Percentiles rank a stretch among this genome's conserved stretches.
These are phyloP conservation scores for Fusarium lyarnte DNA, from an alignment of 2,329 filamentous ascomycete species.

Conservation along the genomic window DNA sequence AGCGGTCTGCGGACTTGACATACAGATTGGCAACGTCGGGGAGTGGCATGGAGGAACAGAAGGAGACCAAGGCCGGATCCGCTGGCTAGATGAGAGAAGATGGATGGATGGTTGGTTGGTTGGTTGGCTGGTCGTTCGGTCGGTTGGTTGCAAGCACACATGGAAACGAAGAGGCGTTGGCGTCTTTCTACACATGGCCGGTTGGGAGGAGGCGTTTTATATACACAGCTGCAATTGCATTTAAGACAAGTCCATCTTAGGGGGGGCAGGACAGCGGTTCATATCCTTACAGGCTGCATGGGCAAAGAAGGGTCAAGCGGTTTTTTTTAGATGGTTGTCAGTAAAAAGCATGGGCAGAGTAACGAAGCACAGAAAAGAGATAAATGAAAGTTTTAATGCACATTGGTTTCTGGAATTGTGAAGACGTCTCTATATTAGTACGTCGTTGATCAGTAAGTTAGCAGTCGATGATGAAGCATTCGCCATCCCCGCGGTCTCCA, in stretches of 20 bases:
- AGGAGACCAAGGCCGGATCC: slow-evolving; percentile 25
- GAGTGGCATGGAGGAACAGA: slow-evolving; percentile 21
- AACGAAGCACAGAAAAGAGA: slow-evolving; percentile 45
- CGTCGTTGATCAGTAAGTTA: not conserved
- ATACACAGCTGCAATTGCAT: slow-evolving; percentile 43
- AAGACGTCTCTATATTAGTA: not conserved
- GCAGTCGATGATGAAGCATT: not conserved
- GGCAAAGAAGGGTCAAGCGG: slow-evolving; percentile 40
- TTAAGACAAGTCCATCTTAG: slow-evolving; percentile 38
- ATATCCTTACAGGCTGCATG: slow-evolving; percentile 40
- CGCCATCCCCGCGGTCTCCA: not conserved
- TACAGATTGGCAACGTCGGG: slow-evolving; percentile 38
- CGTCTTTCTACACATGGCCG: slow-evolving; percentile 43
- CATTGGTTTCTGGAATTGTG: not conserved
- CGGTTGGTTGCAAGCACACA: slow-evolving; percentile 30
- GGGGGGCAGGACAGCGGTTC: slow-evolving; percentile 36
- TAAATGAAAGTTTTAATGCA: slow-evolving; percentile 42
- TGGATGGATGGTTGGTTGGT: slow-evolving; percentile 4
- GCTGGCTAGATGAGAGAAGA: slow-evolving; percentile 3
- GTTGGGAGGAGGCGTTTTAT: slow-evolving; percentile 43
- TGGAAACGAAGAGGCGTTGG: slow-evolving; percentile 42
- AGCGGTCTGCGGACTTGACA: slow-evolving; percentile 23
- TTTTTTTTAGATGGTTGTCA: slow-evolving; percentile 43
- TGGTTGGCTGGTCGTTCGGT: slow-evolving; percentile 6
- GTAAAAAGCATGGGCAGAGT: slow-evolving; percentile 44